Conservation (phyloP, 2,329 filamentous ascomycete species). For the Madurella mycetomatis region DNA sequence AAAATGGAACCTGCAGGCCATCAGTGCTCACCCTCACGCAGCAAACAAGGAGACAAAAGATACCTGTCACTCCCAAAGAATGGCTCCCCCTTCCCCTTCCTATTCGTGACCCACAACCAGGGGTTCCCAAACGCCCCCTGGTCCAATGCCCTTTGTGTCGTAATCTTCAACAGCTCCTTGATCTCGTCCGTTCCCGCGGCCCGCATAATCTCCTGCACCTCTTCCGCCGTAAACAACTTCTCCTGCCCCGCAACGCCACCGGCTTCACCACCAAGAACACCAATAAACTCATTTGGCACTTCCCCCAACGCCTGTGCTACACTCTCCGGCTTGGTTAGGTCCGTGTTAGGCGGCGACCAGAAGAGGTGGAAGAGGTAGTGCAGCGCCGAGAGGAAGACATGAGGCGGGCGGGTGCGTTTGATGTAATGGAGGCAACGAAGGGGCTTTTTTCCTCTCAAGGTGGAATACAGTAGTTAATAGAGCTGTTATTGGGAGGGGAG, state of each 20-base stretch:
- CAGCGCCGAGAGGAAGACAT: slow-evolving; percentile 50
- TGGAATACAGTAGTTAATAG: neutral
- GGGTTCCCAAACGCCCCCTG: slow-evolving; percentile 71
- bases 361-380: slow-evolving; percentile 54
- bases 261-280: neutral
- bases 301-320: slow-evolving; percentile 21
- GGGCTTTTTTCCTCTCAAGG: slow-evolving; percentile 36
- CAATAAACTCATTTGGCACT: slow-evolving; percentile 5
- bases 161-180: slow-evolving; percentile 42
- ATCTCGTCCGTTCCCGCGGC: slow-evolving; percentile 44
- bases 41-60: slow-evolving; percentile 17
- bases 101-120: slow-evolving; percentile 66
- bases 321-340: slow-evolving; percentile 44
- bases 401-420: slow-evolving; percentile 50
- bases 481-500: neutral
- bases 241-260: neutral
- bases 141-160: slow-evolving; percentile 58
- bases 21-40: neutral
- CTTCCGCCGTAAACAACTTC: slow-evolving; percentile 43
- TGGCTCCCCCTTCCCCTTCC: slow-evolving; percentile 54
- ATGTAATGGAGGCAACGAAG: slow-evolving; percentile 64
- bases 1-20: slow-evolving; percentile 53
- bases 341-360: slow-evolving; percentile 56
- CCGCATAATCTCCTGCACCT: slow-evolving; percentile 53
- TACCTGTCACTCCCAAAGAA: slow-evolving; percentile 75